These are phyloP conservation scores for Salmacisia buchloeana DNA, from an alignment of 1,284 basidiomycete species.

Conservation along the genomic window DNA sequence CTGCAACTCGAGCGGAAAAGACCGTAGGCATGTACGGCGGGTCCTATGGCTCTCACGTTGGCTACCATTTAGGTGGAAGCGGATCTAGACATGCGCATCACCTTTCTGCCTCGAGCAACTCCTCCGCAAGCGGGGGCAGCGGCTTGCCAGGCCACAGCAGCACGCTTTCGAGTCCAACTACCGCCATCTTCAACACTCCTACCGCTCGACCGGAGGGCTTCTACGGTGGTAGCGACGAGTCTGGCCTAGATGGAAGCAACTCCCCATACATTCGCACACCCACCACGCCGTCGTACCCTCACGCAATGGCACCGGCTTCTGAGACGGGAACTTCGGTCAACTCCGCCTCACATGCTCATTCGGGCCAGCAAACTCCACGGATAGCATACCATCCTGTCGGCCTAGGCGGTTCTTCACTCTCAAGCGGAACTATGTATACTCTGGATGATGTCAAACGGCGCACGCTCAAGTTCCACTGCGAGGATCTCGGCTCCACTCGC, in stretches of 20 bases:
- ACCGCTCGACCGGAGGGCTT: not conserved
- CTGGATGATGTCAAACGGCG: conserved; percentile 38
- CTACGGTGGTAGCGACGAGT: conserved; percentile 3
- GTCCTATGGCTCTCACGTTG: not conserved
- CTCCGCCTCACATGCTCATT: not conserved
- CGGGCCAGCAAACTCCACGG: not conserved
- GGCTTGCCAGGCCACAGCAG: conserved; percentile 12
- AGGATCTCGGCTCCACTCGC: conserved; percentile 39
- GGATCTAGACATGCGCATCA: conserved; percentile 31
- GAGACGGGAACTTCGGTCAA: too few species aligned
- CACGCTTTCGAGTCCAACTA: not conserved
- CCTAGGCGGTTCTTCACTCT: not conserved
- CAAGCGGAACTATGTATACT: not conserved
- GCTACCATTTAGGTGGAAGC: not conserved
- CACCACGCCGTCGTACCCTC: conserved; percentile 1
- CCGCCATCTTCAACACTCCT: not conserved
- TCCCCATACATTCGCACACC: not conserved
- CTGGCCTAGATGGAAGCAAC: not conserved
- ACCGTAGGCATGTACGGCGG: too few species aligned
- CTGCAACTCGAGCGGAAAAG: too few species aligned
- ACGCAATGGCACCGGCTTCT: too few species aligned
- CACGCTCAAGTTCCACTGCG: conserved; percentile 48
- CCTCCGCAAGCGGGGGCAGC: conserved; percentile 22
- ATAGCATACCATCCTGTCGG: not conserved
- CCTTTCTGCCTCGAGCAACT: conserved; percentile 23